Percentiles rank a stretch among this genome's conserved stretches.
Conservation (phyloP, 2,329 filamentous ascomycete species). For the Pseudopithomyces chartarum region DNA sequence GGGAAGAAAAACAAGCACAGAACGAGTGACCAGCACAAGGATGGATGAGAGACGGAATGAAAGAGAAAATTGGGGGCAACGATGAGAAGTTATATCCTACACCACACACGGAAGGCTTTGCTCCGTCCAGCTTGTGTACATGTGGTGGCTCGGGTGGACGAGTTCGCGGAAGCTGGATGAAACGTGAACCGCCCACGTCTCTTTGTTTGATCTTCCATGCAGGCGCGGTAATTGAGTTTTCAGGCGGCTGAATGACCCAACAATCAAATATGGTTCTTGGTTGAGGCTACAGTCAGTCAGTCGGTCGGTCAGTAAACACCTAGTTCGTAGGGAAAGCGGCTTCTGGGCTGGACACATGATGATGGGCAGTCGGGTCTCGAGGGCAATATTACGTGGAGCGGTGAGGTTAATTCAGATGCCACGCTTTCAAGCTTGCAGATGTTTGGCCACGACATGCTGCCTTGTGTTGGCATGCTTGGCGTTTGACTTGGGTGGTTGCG, state of each 20-base stretch:
- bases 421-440: conserved; percentile 7
- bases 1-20: conserved; percentile 1
- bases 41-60: conserved; percentile 12
- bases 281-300: background rate
- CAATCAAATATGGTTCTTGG: background rate
- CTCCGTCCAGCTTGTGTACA: conserved; percentile 1
- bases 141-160: background rate
- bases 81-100: background rate
- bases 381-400: background rate
- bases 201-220: conserved; percentile 15
- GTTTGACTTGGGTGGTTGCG: conserved; percentile 14
- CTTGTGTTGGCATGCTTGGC: conserved; percentile 17
- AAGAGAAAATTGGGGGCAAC: background rate
- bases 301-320: background rate
- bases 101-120: background rate
- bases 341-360: background rate
- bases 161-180: conserved; percentile 11
- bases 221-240: background rate
- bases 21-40: conserved; percentile 30
- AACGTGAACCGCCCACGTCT: conserved; percentile 15
- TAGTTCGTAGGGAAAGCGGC: background rate
- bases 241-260: background rate
- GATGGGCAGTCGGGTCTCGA: background rate
- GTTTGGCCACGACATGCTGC: conserved; percentile 20
- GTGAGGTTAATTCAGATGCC: background rate